A percentile compares a stretch with the other conserved stretches of the same genome.
Evolutionary conservation across 2,329 filamentous ascomycete species (phyloP).

Genomic region (Stagonosporopsis vannaccii): DNA sequence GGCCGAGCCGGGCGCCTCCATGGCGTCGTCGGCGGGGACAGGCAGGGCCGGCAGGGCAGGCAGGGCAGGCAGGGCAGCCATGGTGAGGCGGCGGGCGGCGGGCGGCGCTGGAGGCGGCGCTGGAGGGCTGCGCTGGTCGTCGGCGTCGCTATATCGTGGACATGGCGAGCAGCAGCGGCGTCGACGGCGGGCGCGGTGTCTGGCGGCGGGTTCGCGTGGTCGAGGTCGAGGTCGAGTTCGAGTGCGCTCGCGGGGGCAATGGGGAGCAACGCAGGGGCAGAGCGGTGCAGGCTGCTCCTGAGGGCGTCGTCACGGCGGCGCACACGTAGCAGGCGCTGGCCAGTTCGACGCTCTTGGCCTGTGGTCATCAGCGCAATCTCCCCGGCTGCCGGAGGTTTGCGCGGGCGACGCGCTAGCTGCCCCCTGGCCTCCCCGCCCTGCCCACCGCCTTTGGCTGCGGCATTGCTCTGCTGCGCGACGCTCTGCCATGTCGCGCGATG

Average conservation of each 20-base stretch:
- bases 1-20: too few relatives aligned
- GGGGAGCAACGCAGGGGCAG: slow-evolving; percentile 21
- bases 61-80: slow-evolving; percentile 52
- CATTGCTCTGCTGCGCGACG: neutral
- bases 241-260: too few relatives aligned
- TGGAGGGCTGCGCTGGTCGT: too few relatives aligned
- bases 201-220: too few relatives aligned
- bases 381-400: neutral
- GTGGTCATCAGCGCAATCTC: slow-evolving; percentile 22
- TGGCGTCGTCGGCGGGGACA: slow-evolving; percentile 57
- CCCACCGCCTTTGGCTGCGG: slow-evolving; percentile 21
- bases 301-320: slow-evolving; percentile 8
- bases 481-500: neutral
- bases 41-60: slow-evolving; percentile 47
- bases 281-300: slow-evolving; percentile 3
- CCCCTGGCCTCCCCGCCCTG: slow-evolving; percentile 26
- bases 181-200: too few relatives aligned
- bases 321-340: slow-evolving; percentile 19
- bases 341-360: slow-evolving; percentile 14
- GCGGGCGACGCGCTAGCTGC: slow-evolving; percentile 7
- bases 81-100: slow-evolving; percentile 44
- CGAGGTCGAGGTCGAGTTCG: too few relatives aligned
- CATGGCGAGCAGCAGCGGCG: too few relatives aligned
- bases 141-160: too few relatives aligned
- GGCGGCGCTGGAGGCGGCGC: slow-evolving; percentile 49